Evolutionary conservation across 2,329 filamentous ascomycete species (phyloP).

Genomic region (Cordyceps tenuipes): DNA sequence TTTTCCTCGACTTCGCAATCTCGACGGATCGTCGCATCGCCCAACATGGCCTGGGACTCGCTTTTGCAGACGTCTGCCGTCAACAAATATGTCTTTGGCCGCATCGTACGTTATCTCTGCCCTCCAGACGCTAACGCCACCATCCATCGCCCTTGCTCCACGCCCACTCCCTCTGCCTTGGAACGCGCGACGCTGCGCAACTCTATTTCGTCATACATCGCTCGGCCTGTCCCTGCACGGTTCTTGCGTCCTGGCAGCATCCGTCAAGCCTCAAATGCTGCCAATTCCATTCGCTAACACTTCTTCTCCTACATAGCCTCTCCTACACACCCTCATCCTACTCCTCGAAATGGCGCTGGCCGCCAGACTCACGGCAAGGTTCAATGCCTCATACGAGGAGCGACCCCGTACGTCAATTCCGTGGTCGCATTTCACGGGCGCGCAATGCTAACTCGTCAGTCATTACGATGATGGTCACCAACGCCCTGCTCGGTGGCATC

Average conservation of each 20-base stretch:
- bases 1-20: neutral
- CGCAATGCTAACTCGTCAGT: conserved; percentile 40
- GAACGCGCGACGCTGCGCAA: neutral
- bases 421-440: neutral
- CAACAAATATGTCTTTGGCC: conserved; percentile 64
- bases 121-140: neutral
- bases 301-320: conserved; percentile 50
- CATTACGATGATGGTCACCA: conserved; percentile 98
- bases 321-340: conserved; percentile 78
- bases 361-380: conserved; percentile 73
- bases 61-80: neutral
- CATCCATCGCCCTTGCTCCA: conserved; percentile 4
- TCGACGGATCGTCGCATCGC: neutral
- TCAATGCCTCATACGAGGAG: conserved; percentile 89
- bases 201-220: neutral
- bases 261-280: conserved; percentile 13
- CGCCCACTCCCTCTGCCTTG: neutral
- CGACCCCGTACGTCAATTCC: conserved; percentile 57
- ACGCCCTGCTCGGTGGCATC: conserved; percentile 88
- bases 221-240: neutral
- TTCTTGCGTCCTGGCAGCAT: neutral
- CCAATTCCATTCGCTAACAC: conserved; percentile 15
- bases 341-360: conserved; percentile 83
- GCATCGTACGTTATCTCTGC: conserved; percentile 51
- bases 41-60: conserved; percentile 8